Evolutionary conservation across 768 basidiomycete genomes (phyloP), one percentile per base, ranked within the genome.

Genomic region (Psilocybe tampanensis): DNA sequence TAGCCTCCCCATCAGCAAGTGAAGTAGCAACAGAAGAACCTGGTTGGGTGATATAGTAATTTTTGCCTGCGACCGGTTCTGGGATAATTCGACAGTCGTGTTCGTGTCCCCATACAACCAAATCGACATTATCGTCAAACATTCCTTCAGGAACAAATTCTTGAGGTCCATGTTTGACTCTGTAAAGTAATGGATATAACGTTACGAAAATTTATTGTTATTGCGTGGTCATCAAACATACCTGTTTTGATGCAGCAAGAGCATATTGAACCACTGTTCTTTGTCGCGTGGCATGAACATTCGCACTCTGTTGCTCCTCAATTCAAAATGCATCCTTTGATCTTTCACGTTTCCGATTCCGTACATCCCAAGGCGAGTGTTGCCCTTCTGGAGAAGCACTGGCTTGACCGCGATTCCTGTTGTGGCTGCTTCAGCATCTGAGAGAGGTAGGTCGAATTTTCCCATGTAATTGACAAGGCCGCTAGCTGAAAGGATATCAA

Each of bases 91-190:
- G 85, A 66, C 96, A 98, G 71, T 98, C 97, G 68, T 99, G 97
- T 71, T 99, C 97, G 70, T 99, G 97, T 7, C 97, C 97, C 97
- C 97, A 99, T 2, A 99, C 80, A 7, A 99, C 92, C 15, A 99
- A 81, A 64, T 98, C 86, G 33, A 98, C 81, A 64, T 87, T 90
- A 67, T 99, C 94, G 67, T 98, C 96, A 63, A 99, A 99, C 86
- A 98, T 90, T 58, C 91, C 90, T 66, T 98, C 97, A 8, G 96
- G 95, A 0, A 98, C 95, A 12, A 83, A 94, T 63, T 94, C 91
- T 69, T 98, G 94, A 17, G 94, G 94, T 1, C 94, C 95, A 68
- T 95, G 97, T 64, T 92, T 89, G 2, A 97, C 96, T 22, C 96
- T 98, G 59, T 2, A 63, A 34, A 2, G n/a, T n/a, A n/a, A n/a